These are phyloP conservation scores for Phytophthora citricola DNA, from an alignment of 352 stramenopile species.

Conservation along the genomic window DNA sequence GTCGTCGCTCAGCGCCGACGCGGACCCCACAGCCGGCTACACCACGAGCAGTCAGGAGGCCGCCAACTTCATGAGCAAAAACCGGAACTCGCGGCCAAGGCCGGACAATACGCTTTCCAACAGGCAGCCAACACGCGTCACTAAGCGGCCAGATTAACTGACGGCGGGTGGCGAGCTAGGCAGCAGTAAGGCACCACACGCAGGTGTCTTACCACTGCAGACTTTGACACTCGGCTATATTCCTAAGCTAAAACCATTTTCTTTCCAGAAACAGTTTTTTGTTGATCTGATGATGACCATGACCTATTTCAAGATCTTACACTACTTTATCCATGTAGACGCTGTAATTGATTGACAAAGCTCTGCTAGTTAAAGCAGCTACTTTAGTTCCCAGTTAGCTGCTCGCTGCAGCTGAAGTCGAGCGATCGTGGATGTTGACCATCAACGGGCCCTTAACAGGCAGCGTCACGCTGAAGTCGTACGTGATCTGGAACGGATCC, in stretches of 20 bases:
- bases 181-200: conserved; percentile 6
- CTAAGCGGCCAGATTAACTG: conserved; percentile 8
- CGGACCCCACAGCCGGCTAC: conserved; percentile 82
- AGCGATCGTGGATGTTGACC: conserved; percentile 31
- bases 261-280: conserved; percentile 8
- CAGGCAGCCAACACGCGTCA: conserved; percentile 47
- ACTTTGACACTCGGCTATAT: conserved; percentile 26
- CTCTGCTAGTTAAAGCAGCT: not conserved
- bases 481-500: conserved; percentile 50
- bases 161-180: conserved; percentile 1
- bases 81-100: conserved; percentile 78
- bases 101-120: conserved; percentile 81
- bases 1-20: conserved; percentile 68
- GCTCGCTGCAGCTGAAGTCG: not conserved
- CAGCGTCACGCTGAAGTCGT: conserved; percentile 41
- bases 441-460: conserved; percentile 48
- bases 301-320: no score
- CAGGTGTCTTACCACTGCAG: conserved; percentile 1
- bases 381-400: conserved; percentile 2
- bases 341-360: not conserved
- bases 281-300: not conserved
- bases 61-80: conserved; percentile 82
- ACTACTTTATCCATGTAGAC: no score
- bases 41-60: conserved; percentile 85
- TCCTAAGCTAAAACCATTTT: conserved; percentile 43